These are phyloP conservation scores for Scheffersomyces segobiensis DNA, from an alignment of 1,139 yeast species.

Conservation along the genomic window DNA sequence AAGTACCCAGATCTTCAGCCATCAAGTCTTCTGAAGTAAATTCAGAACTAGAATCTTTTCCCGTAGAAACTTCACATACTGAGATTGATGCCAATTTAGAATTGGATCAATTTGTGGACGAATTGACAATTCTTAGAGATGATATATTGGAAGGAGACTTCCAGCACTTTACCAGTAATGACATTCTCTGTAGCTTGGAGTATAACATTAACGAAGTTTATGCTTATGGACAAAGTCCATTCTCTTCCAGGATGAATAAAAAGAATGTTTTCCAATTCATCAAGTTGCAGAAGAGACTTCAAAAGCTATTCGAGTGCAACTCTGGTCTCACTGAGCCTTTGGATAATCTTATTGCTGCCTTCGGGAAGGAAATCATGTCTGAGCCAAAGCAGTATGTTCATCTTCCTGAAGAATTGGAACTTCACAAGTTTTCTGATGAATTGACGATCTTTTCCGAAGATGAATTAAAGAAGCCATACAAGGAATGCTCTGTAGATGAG, in stretches of 20 bases:
- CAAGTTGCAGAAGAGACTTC: slow-evolving; percentile 18
- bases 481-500: slow-evolving; percentile 10
- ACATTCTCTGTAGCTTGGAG: slow-evolving; percentile 15
- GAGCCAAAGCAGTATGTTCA: slow-evolving; percentile 8
- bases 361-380: neutral
- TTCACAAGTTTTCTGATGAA: slow-evolving; percentile 12
- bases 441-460: slow-evolving; percentile 6
- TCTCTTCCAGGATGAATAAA: slow-evolving; percentile 17
- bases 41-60: neutral
- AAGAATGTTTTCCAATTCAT: slow-evolving; percentile 18
- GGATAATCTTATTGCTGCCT: slow-evolving; percentile 24
- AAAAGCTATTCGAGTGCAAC: slow-evolving; percentile 24
- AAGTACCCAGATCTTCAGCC: neutral
- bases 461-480: slow-evolving; percentile 17
- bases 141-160: neutral
- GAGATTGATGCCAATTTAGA: slow-evolving; percentile 24
- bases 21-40: neutral
- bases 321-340: slow-evolving; percentile 30
- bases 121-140: slow-evolving; percentile 18
- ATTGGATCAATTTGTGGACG: slow-evolving; percentile 25
- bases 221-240: slow-evolving; percentile 4
- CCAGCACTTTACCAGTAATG: slow-evolving; percentile 1
- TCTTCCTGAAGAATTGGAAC: slow-evolving; percentile 16
- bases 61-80: slow-evolving; percentile 6
- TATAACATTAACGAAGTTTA: slow-evolving; percentile 18